Base-by-base conservation (phyloP, 805 yeast species). In the Teunomyces aglyptinius region DNA sequence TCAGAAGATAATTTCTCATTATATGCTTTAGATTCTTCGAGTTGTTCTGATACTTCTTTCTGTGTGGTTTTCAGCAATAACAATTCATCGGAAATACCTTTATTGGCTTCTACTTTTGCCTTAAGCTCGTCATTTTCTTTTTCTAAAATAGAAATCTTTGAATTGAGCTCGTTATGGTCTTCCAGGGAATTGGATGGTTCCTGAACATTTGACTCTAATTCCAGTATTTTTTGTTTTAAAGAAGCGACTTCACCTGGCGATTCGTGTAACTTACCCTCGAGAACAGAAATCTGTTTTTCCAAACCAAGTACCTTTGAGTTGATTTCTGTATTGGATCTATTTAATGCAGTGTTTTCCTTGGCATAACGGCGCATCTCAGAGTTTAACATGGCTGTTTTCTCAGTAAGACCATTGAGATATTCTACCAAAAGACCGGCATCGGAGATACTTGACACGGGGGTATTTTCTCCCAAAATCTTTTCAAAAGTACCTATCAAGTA, bases 371-470 rank as follows among this genome's bases (percentile, higher is more conserved):
- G 74, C 57, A 91, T 66, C 59, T 92, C 97, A 1, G 73, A 76
- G 53, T 77, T 81, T 48, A 85, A 70, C 67, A 91, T 61, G 1
- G 70, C 71, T 27, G 78, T 81, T 57, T 86, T 86, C 43, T 80
- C 73, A 16, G 76, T 77, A 43, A 87, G 62, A 26, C 86, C 83
- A 32, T 75, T 71, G 42, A 92, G 73, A 63, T 83, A 91, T 34
- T 85, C 89, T 28, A 82, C 80, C 33, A 92, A 69, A 6, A 80
- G 70, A 7, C 81, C 87, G 1, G 85, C 80, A 58, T 92, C 96
- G 0, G 84, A 69, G 18, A 94, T 80, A 29, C 84, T 77, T 1
- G 86, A 76, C 42, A 88, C 76, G 0, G 98, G 98, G 0, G 97
- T 91, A 52, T 79, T 67, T 56, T 92, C 97, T 43, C 79, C 74